Evolutionary conservation across 441 rosid genomes (phyloP).

Genomic region (Bocquillonia castaneifolia): DNA sequence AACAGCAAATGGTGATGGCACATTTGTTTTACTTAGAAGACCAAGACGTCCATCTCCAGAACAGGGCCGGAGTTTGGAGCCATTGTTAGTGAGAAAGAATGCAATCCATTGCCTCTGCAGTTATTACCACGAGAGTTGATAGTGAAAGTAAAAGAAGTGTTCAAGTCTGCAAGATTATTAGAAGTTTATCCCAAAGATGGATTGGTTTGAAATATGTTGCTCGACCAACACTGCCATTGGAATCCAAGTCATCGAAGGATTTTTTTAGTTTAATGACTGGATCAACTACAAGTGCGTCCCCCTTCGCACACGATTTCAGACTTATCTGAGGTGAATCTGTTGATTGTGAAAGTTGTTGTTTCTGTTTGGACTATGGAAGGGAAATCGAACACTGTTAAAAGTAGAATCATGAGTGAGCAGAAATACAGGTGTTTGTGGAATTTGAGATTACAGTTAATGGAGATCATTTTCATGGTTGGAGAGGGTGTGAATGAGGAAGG

Average conservation of each 20-base stretch:
- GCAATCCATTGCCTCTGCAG: constrained; percentile 21
- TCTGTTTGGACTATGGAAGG: neutral
- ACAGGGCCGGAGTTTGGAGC: neutral
- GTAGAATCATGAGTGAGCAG: neutral
- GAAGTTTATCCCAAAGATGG: constrained; percentile 28
- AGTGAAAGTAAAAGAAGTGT: constrained; percentile 23
- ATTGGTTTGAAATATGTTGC: constrained; percentile 3
- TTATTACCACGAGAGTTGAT: constrained; percentile 5
- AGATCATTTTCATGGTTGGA: too few species aligned
- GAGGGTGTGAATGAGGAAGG: too few species aligned
- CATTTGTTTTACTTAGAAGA: neutral
- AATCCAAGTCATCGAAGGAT: neutral
- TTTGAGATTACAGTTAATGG: too few species aligned
- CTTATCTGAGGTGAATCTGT: neutral
- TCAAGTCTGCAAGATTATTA: constrained; percentile 15
- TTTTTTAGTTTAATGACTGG: neutral
- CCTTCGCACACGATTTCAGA: neutral
- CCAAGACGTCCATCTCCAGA: constrained; percentile 19
- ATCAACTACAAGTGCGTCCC: neutral
- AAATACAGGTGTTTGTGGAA: neutral
- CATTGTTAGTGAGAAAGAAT: constrained; percentile 26
- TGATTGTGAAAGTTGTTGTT: neutral
- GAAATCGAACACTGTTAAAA: neutral
- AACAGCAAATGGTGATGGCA: constrained; percentile 18
- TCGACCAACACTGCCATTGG: neutral